Percentiles rank a stretch among this genome's conserved stretches.
Evolutionary conservation across 2,329 filamentous ascomycete genomes (phyloP).

Genomic region (Fusarium praegraminearum): DNA sequence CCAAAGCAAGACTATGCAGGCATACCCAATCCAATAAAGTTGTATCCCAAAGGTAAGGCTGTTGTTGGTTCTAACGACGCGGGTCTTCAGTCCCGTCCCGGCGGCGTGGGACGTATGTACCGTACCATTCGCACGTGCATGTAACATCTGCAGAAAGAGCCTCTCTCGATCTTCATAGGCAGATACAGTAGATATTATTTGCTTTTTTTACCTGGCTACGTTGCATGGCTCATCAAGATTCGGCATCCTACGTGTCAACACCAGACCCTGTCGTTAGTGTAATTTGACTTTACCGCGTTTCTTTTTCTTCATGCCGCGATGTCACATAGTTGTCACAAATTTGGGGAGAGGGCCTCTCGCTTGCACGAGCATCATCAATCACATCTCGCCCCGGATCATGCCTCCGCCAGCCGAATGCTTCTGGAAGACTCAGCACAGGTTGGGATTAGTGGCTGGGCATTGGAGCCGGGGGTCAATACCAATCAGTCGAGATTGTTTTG

Average conservation of each 20-base stretch:
- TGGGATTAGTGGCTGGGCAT: background rate
- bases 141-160: slow-evolving; percentile 21
- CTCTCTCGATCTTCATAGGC: slow-evolving; percentile 8
- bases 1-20: background rate
- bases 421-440: background rate
- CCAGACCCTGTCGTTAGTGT: slow-evolving; percentile 1
- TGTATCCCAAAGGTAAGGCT: slow-evolving; percentile 13
- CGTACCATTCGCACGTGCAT: slow-evolving; percentile 28
- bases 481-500: slow-evolving; percentile 6
- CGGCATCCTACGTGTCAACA: slow-evolving; percentile 22
- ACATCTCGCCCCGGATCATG: slow-evolving; percentile 4
- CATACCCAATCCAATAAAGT: background rate
- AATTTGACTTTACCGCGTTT: slow-evolving; percentile 9
- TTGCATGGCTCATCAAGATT: slow-evolving; percentile 3
- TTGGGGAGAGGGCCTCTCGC: background rate
- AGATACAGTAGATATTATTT: slow-evolving; percentile 9
- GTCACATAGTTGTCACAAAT: background rate
- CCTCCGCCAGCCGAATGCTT: slow-evolving; percentile 2
- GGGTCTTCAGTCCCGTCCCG: slow-evolving; percentile 29
- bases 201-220: background rate
- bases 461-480: background rate
- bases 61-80: slow-evolving; percentile 31
- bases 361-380: slow-evolving; percentile 6
- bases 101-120: slow-evolving; percentile 19
- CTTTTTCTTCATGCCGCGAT: slow-evolving; percentile 14